Base-by-base conservation (phyloP, 129 eudicot species). In the Ambrosia artemisiifolia region DNA sequence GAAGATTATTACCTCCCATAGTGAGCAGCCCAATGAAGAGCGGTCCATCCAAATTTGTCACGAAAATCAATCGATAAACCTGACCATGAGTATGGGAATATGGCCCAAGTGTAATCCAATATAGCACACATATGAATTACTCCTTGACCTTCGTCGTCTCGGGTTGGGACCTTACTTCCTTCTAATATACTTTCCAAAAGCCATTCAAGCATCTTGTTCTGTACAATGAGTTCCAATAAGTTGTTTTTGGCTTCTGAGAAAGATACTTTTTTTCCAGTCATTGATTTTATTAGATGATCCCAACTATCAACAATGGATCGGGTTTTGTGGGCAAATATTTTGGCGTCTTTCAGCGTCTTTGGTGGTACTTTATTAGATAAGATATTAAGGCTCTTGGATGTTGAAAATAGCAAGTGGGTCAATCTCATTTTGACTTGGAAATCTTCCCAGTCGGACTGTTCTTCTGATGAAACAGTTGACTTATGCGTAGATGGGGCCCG, bases 11-110 rank as follows among this genome's bases (percentile, higher is more conserved):
- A 94, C 99, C 89, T 94, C 79, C 99, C 99, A 79, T 67, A 75
- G 77, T 85, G 85, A 71, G 97, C 96, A 81, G 99, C 99, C 99
- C 99, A 94, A 78, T 94, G 99, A 77, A 94, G 93, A 76, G 99
- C 97, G 1, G 99, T 94, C 99, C 99, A 94, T 70, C 99, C 99
- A 80, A 9, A 71, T 77, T 86, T 94, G 76, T 94, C 99, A 57
- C 99, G 87, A 62, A 82, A 88, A 83, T 94, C 94, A 78, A 94
- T 83, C 30, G 99, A 94, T 71, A 94, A 79, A 17, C 99, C 91
- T 2, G 97, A 86, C 84, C 83, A 84, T 10, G 97, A 83, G 82
- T 80, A 88, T 17, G 96, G 90, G 55, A 81, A 83, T 46, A 94
- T 84, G 40, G 94, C 96, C 99, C 99, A 94, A 18, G 87, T 84